phyloP scores from a whole-genome alignment of 2,329 filamentous ascomycete genomes.

The Fusarium austroafricanum region DNA sequence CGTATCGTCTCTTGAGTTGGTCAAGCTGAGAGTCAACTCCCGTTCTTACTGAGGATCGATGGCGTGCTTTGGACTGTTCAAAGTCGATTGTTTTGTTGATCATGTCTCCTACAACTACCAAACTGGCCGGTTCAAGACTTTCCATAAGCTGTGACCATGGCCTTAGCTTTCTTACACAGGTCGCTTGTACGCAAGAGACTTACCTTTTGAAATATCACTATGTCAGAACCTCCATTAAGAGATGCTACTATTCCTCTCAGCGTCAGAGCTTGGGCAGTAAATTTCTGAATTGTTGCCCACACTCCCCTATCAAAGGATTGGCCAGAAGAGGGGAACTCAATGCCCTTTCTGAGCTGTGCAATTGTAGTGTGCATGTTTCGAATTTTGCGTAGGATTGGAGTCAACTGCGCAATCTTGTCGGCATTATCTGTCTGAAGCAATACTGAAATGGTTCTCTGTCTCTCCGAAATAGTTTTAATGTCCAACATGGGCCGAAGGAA shows the following conservation, averaged over 20 bases:
- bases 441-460: slow-evolving; percentile 75
- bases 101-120: slow-evolving; percentile 75
- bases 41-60: slow-evolving; percentile 76
- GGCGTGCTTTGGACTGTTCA: slow-evolving; percentile 76
- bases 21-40: slow-evolving; percentile 83
- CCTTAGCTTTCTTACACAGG: slow-evolving; percentile 12
- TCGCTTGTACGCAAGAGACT: slow-evolving; percentile 50
- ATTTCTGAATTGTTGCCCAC: slow-evolving; percentile 79
- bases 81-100: slow-evolving; percentile 85
- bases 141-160: slow-evolving; percentile 62
- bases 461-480: slow-evolving; percentile 73
- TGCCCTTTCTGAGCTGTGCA: slow-evolving; percentile 79
- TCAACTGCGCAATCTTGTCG: slow-evolving; percentile 64
- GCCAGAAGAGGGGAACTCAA: slow-evolving; percentile 63
- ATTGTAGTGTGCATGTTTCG: slow-evolving; percentile 80
- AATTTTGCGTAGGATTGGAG: slow-evolving; percentile 73
- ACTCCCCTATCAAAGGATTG: slow-evolving; percentile 71
- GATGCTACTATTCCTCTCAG: slow-evolving; percentile 70
- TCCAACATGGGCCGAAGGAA: slow-evolving; percentile 84
- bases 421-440: slow-evolving; percentile 77
- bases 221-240: slow-evolving; percentile 32
- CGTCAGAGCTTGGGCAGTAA: slow-evolving; percentile 76
- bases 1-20: slow-evolving; percentile 79
- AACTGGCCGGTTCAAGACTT: slow-evolving; percentile 66
- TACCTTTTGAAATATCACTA: slow-evolving; percentile 51